phyloP scores from a whole-genome alignment of 2,329 filamentous ascomycete genomes.

The Ophiostoma fasciatum region DNA sequence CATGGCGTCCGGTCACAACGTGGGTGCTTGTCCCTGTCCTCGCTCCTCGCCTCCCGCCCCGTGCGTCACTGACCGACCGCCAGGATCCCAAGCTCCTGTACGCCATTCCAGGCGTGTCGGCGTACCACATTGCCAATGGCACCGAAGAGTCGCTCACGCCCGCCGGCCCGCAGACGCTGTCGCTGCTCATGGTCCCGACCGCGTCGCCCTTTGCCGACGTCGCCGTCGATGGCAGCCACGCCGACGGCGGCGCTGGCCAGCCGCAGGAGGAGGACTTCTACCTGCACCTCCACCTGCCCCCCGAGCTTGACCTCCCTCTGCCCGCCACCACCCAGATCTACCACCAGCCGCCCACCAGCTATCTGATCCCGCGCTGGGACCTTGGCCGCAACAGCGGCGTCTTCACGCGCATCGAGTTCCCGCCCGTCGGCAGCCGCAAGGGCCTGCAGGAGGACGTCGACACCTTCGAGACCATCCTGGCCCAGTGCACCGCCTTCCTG shows the following conservation, averaged over 20 bases:
- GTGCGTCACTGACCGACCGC: not conserved
- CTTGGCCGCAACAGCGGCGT: conserved; percentile 75
- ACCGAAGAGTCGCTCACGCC: conserved; percentile 70
- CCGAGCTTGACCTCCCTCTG: conserved; percentile 83
- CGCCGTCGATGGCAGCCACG: conserved; percentile 28
- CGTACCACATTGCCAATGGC: conserved; percentile 83
- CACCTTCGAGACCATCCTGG: conserved; percentile 88
- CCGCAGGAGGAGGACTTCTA: conserved; percentile 79
- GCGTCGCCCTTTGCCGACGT: conserved; percentile 52
- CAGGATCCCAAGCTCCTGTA: conserved; percentile 53
- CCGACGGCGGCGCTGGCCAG: not conserved
- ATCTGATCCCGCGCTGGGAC: conserved; percentile 92
- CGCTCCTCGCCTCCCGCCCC: not conserved
- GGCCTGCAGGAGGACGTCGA: conserved; percentile 83
- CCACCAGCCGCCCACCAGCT: conserved; percentile 83
- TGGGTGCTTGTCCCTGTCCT: conserved; percentile 13
- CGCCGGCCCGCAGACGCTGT: conserved; percentile 78
- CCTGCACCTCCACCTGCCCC: conserved; percentile 84
- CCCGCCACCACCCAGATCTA: conserved; percentile 96
- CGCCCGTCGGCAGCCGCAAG: conserved; percentile 51
- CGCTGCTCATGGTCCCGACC: conserved; percentile 90
- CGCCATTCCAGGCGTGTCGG: conserved; percentile 70
- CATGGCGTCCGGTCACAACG: conserved; percentile 32
- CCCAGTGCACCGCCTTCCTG: conserved; percentile 88
- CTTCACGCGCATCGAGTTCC: conserved; percentile 90